Percentiles rank a stretch among this genome's conserved stretches.
Evolutionary conservation across 1,139 yeast species (phyloP).

Genomic region (Candida labiduridarum): DNA sequence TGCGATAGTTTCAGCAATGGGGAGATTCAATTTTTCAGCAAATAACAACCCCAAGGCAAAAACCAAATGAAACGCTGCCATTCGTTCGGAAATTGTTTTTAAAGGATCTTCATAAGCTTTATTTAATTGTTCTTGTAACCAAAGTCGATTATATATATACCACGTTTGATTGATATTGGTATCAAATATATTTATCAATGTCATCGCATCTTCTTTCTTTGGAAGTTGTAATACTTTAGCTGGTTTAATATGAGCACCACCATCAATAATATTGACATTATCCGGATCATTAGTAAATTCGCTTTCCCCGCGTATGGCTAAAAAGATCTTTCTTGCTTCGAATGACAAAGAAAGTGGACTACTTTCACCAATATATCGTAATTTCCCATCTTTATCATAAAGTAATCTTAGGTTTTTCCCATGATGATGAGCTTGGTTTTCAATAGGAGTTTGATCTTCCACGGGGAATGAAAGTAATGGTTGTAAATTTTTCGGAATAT

Average conservation of each 20-base stretch:
- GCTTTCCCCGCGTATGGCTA: slow-evolving; percentile 14
- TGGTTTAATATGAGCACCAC: slow-evolving; percentile 7
- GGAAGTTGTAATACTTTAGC: slow-evolving; percentile 11
- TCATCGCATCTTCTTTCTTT: slow-evolving; percentile 6
- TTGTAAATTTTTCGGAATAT: slow-evolving; percentile 14
- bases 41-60: slow-evolving; percentile 16
- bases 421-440: background rate
- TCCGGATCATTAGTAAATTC: slow-evolving; percentile 14
- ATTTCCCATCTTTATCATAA: slow-evolving; percentile 19
- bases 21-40: slow-evolving; percentile 14
- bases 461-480: slow-evolving; percentile 15
- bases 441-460: slow-evolving; percentile 4
- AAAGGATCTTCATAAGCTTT: slow-evolving; percentile 12
- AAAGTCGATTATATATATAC: slow-evolving; percentile 14
- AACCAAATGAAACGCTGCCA: slow-evolving; percentile 15
- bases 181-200: slow-evolving; percentile 11
- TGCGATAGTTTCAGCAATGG: slow-evolving; percentile 9
- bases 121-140: slow-evolving; percentile 11
- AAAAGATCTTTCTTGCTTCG: slow-evolving; percentile 25
- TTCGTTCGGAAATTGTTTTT: slow-evolving; percentile 13
- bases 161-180: slow-evolving; percentile 14
- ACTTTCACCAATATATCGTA: slow-evolving; percentile 28
- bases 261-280: slow-evolving; percentile 11
- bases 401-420: slow-evolving; percentile 7
- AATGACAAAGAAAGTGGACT: slow-evolving; percentile 25